Conservation (phyloP, 495 filamentous ascomycete species). For the Aspergillus affinis region DNA sequence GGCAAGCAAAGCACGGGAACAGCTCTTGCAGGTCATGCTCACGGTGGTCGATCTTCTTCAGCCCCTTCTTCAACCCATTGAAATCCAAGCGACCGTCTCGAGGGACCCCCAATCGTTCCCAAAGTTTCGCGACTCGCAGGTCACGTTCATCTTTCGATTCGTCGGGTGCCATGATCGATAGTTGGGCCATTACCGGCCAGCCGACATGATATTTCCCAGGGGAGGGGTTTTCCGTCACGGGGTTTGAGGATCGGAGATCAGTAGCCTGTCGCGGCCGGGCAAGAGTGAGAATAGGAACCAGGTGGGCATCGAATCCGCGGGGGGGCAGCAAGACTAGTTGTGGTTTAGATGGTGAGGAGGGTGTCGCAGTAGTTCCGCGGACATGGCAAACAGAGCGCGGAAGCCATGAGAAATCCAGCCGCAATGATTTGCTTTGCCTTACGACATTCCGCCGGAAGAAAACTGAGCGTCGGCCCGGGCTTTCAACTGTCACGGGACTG, state of each 20-base stretch:
- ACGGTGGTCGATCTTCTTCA: constrained; percentile 93
- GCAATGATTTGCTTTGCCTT: constrained; percentile 39
- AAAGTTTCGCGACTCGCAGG: constrained; percentile 74
- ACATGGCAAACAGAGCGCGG: constrained; percentile 7
- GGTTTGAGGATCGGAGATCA: constrained; percentile 14
- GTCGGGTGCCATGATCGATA: constrained; percentile 45
- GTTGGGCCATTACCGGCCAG: constrained; percentile 35
- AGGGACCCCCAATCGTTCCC: constrained; percentile 74
- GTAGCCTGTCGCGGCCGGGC: constrained; percentile 24
- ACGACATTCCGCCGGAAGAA: constrained; percentile 23
- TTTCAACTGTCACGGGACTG: neutral
- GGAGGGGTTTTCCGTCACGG: constrained; percentile 20
- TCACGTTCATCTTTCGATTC: constrained; percentile 74
- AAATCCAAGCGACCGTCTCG: constrained; percentile 78
- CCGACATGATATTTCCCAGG: constrained; percentile 38
- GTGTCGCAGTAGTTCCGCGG: neutral
- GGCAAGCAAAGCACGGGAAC: constrained; percentile 22
- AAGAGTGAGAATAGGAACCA: constrained; percentile 14
- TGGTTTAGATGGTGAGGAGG: constrained; percentile 13
- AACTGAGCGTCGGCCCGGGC: constrained; percentile 34
- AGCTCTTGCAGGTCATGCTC: constrained; percentile 39
- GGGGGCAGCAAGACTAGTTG: neutral
- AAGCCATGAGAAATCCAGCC: constrained; percentile 34
- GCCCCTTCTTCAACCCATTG: constrained; percentile 76
- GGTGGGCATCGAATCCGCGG: constrained; percentile 26